These are phyloP conservation scores for Thinopyrum elongatum DNA, from an alignment of 176 grass and related monocot genomes.

Conservation along the genomic window DNA sequence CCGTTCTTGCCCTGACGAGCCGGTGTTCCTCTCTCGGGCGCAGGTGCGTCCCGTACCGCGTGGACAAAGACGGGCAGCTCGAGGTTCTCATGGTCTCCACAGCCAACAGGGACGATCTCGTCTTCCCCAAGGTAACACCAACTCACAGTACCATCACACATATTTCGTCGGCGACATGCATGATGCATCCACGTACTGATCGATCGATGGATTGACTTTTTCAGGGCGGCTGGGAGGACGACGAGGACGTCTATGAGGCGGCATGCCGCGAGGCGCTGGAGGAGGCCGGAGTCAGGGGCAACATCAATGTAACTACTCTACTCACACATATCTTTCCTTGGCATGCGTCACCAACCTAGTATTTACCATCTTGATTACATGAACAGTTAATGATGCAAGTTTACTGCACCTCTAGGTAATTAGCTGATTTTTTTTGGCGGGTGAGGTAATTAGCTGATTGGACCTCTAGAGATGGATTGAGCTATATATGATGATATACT, in stretches of 20 bases:
- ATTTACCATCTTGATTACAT: no score
- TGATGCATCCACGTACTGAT: neutral
- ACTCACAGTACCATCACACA: neutral
- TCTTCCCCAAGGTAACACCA: constrained; percentile 83
- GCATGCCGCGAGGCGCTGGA: constrained; percentile 81
- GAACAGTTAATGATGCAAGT: neutral
- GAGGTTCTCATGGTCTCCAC: constrained; percentile 92
- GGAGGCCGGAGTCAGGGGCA: constrained; percentile 88
- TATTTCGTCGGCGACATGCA: neutral
- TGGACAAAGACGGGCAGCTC: constrained; percentile 28
- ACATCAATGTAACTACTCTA: constrained; percentile 47
- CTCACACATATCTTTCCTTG: neutral
- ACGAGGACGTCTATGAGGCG: constrained; percentile 85
- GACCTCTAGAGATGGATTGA: neutral
- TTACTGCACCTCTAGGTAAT: neutral
- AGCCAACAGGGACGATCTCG: constrained; percentile 66
- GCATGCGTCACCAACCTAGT: neutral
- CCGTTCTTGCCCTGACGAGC: neutral
- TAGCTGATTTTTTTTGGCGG: no score
- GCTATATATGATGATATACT: neutral
- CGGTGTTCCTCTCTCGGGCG: neutral
- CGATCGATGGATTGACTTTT: neutral
- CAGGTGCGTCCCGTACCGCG: constrained; percentile 75
- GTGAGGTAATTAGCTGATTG: neutral
- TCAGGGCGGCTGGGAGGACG: constrained; percentile 88